A percentile compares a stretch with the other conserved stretches of the same genome.
phyloP scores from a whole-genome alignment of 2,329 filamentous ascomycete species.

The Clonostachys rhizophaga region DNA sequence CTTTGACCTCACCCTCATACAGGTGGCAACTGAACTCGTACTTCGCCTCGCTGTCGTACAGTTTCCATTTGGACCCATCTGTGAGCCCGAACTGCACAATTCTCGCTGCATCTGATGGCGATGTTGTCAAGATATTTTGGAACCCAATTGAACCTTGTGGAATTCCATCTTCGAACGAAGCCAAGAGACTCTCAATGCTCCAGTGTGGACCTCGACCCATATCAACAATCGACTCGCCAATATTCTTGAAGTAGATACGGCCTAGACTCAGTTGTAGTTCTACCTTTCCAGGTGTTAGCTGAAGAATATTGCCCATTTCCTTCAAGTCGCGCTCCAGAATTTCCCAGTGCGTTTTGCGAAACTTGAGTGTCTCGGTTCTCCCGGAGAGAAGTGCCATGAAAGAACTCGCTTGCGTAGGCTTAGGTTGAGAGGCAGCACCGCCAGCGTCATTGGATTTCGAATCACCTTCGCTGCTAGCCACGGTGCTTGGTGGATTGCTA shows the following conservation, averaged over 20 bases:
- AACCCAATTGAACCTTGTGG: not conserved
- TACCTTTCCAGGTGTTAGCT: constrained; percentile 1
- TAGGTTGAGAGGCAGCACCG: too few species aligned
- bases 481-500: too few species aligned
- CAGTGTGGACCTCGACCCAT: too few species aligned
- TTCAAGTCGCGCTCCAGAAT: not conserved
- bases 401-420: too few species aligned
- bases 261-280: constrained; percentile 3
- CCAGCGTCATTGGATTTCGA: too few species aligned
- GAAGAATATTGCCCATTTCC: not conserved
- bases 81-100: not conserved
- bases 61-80: not conserved
- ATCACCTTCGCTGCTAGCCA: too few species aligned
- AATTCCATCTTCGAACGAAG: not conserved
- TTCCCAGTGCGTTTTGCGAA: not conserved
- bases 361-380: too few species aligned
- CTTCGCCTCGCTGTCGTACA: not conserved
- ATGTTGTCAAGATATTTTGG: not conserved
- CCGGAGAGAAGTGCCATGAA: too few species aligned
- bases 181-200: too few species aligned
- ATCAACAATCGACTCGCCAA: not conserved
- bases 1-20: not conserved
- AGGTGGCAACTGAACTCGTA: not conserved
- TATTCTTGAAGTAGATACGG: not conserved
- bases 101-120: not conserved